Evolutionary conservation across 2,329 filamentous ascomycete genomes (phyloP), one percentile per base, ranked within the genome.

Genomic region (Cercospora janseana): DNA sequence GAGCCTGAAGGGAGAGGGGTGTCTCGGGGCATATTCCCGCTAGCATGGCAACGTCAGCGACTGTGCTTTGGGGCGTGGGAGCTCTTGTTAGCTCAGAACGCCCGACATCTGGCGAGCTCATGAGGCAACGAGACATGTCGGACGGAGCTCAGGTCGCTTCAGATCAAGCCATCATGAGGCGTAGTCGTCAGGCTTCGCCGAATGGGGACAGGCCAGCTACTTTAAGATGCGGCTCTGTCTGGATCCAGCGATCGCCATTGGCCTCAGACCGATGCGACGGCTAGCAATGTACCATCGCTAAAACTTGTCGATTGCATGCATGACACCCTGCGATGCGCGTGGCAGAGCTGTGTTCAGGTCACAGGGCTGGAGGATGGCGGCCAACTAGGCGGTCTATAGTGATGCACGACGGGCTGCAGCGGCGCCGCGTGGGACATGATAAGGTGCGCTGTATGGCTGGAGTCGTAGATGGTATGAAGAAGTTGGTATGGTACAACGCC

Each of bases 401-500:
- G 35, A 18, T 18, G 31, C 20, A n/a, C 20, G 18, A 13, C n/a
- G 12, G 6, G 35, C 21, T 27, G 32, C 44, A 20, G 44, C 16
- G 21, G 23, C 44, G 32, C 13, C 26, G 28, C 20, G 43, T 15
- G 24, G 28, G 46, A 52, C 46, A 15, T 20, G 52, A 40, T 24
- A n/a, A 12, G 28, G 44, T 13, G 23, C 21, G 16, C 24, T 47
- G 23, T 21, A 20, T 29, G 32, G 34, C 31, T 47, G 26, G 21
- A 27, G 26, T 47, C 21, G 28, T 27, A 28, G 32, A 38, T 34
- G 23, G 10, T 23, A 27, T 28, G 15, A 26, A 27, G 23, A 28
- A 47, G 23, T 52, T 44, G 53, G 45, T 56, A 58, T 53, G 49
- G 56, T 52, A 58, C 48, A 52, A 45, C 52, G 56, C 56, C 56